phyloP scores from a whole-genome alignment of 1,284 basidiomycete genomes.

The Ceratobasidium sp. region DNA sequence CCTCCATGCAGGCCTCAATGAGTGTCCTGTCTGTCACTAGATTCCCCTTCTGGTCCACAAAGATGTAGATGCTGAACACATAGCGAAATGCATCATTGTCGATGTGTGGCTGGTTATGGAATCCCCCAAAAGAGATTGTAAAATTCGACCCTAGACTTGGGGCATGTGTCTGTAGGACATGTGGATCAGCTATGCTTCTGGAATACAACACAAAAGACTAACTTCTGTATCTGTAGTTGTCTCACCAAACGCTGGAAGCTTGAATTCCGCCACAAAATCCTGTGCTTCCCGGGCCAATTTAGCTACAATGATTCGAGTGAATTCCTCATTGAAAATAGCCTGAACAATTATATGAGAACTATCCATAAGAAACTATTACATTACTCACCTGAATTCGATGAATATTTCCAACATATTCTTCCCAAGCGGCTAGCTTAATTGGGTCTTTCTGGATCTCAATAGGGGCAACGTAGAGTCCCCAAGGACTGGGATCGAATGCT shows the following conservation, averaged over 20 bases:
- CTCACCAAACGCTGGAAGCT: neutral
- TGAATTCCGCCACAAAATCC: neutral
- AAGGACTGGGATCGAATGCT: neutral
- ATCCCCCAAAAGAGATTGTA: neutral
- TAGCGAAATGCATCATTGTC: neutral
- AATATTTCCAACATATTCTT: neutral
- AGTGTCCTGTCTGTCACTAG: neutral
- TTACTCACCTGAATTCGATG: neutral
- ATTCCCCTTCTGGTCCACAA: neutral
- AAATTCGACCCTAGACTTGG: neutral
- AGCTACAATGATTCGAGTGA: neutral
- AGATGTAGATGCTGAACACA: constrained; percentile 4
- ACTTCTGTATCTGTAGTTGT: neutral
- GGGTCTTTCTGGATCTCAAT: neutral
- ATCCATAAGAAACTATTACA: too few species aligned
- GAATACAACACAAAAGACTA: too few species aligned
- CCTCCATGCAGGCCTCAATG: neutral
- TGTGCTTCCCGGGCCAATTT: neutral
- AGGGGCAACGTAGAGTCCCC: neutral
- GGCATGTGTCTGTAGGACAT: neutral
- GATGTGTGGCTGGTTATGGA: neutral
- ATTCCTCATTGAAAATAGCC: neutral
- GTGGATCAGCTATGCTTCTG: too few species aligned
- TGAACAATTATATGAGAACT: too few species aligned
- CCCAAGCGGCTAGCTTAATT: neutral